Evolutionary conservation across 129 eudicot genomes (phyloP), one percentile per base, ranked within the genome.

Genomic region (Escallonia herrerae): DNA sequence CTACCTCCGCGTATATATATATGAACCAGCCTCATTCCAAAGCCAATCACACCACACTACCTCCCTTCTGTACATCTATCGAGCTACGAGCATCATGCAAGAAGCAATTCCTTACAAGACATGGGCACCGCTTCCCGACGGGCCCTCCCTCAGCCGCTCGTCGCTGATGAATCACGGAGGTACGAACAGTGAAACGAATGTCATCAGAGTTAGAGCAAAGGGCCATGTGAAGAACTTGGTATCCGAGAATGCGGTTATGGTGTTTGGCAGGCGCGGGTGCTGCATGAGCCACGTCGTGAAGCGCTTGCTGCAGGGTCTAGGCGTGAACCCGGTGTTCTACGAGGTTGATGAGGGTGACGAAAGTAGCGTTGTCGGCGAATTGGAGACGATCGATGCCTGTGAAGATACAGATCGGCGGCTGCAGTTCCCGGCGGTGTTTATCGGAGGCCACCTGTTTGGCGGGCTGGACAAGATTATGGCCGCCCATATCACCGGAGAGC

Each of bases 381-480:
- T 90, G 12, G 68, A 66, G 72, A 45, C 5, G 63, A 48, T 74
- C 40, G 71, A 5, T 0, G 73, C 40, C 43, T 67, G 46, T 15
- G 42, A 43, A 50, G 68, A 63, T 3, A 53, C 4, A 2, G 69
- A 41, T 3, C 73, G 13, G 7, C 56, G 67, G 55, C 7, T 83
- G 70, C 84, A 81, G 81, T 82, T 90, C 64, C 97, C 97, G 82
- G 86, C 85, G 72, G 87, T 84, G 64, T 89, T 85, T 15, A 84
- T 87, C 62, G 95, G 95, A 2, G 95, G 95, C 4, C 22, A 61
- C 77, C 68, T 80, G 84, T 84, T 79, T 43, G 95, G 95, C 2
- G 95, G 90, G 14, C 72, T 87, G 74, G 95, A 87, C 72, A 83
- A 81, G 67, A 73, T 87, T 37, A 87, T 87, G 86, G 82, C 88